These are phyloP conservation scores for Metschnikowia kunwiensis DNA, from an alignment of 805 yeast genomes.

Conservation along the genomic window DNA sequence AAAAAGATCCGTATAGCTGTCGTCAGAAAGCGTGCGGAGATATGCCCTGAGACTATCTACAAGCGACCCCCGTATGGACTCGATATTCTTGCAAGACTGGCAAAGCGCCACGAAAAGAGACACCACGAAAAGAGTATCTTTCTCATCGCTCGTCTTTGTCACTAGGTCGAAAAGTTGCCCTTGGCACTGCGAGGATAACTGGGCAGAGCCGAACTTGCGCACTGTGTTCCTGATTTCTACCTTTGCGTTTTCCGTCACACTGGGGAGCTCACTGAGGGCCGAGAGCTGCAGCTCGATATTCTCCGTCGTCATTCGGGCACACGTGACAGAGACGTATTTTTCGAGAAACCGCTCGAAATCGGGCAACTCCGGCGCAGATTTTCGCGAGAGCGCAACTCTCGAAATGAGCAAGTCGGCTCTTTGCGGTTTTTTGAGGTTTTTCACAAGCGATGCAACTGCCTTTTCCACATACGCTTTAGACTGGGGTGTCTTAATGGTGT, in stretches of 20 bases:
- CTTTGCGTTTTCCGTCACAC: neutral
- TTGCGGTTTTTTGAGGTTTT: neutral
- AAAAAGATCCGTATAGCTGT: constrained; percentile 13
- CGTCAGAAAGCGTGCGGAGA: constrained; percentile 4
- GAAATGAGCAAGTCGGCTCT: constrained; percentile 10
- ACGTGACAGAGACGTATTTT: constrained; percentile 5
- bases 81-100: neutral
- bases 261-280: constrained; percentile 9
- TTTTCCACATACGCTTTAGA: constrained; percentile 6
- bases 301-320: constrained; percentile 1
- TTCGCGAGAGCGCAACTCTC: constrained; percentile 9
- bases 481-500: constrained; percentile 18
- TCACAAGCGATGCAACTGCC: neutral
- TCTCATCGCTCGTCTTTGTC: constrained; percentile 3
- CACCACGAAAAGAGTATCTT: constrained; percentile 8
- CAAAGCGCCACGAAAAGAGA: constrained; percentile 16
- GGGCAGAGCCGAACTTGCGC: constrained; percentile 9
- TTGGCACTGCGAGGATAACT: constrained; percentile 1
- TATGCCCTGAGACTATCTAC: constrained; percentile 4
- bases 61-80: constrained; percentile 1
- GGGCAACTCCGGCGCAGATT: constrained; percentile 1
- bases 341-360: constrained; percentile 6
- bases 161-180: constrained; percentile 11
- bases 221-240: constrained; percentile 1
- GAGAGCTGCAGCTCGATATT: constrained; percentile 6